Evolutionary conservation across 805 yeast species (phyloP), one percentile per base, ranked within the genome.

Genomic region (Candida ascalaphidarum): DNA sequence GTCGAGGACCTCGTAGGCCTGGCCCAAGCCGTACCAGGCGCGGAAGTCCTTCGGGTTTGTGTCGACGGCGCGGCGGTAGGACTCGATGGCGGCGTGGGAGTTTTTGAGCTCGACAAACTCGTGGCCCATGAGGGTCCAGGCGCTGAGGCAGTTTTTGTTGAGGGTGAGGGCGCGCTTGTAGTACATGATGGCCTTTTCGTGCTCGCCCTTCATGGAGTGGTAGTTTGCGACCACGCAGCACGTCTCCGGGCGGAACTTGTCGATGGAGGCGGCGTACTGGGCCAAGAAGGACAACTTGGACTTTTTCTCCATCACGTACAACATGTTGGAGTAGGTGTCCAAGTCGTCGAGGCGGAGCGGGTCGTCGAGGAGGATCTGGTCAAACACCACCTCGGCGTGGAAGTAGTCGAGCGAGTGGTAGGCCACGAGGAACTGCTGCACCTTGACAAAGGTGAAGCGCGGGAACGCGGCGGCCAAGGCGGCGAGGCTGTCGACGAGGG

Each of bases 101-200:
- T 92, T 92, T 47, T 89, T 88, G 43, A 92, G 66, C 51, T 92
- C 99, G 11, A 92, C 94, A 58, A 84, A 92, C 57, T 92, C 99
- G 55, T 92, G 99, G 8, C 99, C 99, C 96, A 92, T 86, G 33
- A 92, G 63, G 1, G 97, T 92, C 97, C 97, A 92, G 0, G 97
- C 96, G 37, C 85, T 74, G 12, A 86, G 61, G 41, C 94, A 84
- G 40, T 74, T 74, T 35, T 81, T 74, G 48, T 86, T 82, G 34
- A 92, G 62, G 0, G 83, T 73, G 21, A 92, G 60, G 0, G 98
- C 98, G 31, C 97, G 68, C 42, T 85, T 80, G 48, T 88, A 92
- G 55, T 85, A 86, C 75, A 81, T 75, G 35, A 92, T 84, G 0
- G 99, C 94, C 54, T 82, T 83, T 50, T 86, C 96, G 54, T 92